Evolutionary conservation across 352 stramenopile species (phyloP).

Genomic region (Globisporangium acanthophoron): DNA sequence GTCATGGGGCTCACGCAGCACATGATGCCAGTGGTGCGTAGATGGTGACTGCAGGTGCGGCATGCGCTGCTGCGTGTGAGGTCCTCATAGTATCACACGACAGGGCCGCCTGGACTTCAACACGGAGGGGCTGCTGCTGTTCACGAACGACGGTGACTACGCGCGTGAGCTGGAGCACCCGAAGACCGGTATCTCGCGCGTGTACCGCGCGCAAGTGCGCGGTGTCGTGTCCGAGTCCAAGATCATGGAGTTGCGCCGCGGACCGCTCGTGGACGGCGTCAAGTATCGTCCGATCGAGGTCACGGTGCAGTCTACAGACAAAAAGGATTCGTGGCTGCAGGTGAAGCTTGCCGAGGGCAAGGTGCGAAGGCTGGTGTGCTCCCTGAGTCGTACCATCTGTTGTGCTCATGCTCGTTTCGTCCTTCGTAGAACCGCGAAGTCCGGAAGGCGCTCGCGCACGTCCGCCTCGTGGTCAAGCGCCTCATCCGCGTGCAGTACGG

Average conservation of each 20-base stretch:
- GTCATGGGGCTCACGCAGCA: conserved; percentile 77
- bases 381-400: not conserved
- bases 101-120: conserved; percentile 90
- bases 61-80: too few relatives aligned
- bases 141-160: conserved; percentile 91
- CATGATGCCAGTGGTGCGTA: conserved; percentile 83
- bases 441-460: conserved; percentile 80
- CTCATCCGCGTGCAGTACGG: conserved; percentile 89
- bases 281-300: conserved; percentile 77
- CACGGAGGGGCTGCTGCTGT: conserved; percentile 88
- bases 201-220: conserved; percentile 84
- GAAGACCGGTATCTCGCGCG: conserved; percentile 57
- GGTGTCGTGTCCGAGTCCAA: conserved; percentile 78
- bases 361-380: conserved; percentile 18
- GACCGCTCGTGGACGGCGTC: conserved; percentile 77
- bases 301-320: conserved; percentile 70
- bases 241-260: conserved; percentile 65
- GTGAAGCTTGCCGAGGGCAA: conserved; percentile 86
- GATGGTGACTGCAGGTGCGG: too few relatives aligned
- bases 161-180: conserved; percentile 86
- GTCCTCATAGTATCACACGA: not conserved
- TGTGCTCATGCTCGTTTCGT: conserved; percentile 1
- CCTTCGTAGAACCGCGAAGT: conserved; percentile 82
- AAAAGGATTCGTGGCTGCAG: conserved; percentile 88
- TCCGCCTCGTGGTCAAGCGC: conserved; percentile 83